A percentile compares a stretch with the other conserved stretches of the same genome.
Conservation (phyloP, 768 basidiomycete species). For the Agaricus blazei region DNA sequence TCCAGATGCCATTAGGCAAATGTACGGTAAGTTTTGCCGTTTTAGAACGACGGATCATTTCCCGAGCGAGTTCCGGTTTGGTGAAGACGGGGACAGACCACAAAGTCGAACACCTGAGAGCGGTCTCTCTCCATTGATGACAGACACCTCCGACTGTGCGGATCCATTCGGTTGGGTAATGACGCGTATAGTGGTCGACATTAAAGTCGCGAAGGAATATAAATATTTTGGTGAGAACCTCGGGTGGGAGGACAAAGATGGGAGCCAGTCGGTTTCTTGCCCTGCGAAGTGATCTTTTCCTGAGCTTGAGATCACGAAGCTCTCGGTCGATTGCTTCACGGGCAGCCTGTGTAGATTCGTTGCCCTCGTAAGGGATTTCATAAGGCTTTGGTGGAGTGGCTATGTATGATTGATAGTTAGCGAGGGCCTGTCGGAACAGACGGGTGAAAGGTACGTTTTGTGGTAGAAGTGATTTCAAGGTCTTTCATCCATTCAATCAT, state of each 20-base stretch:
- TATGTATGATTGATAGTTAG: neutral
- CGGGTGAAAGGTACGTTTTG: conserved; percentile 12
- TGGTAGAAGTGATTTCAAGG: neutral
- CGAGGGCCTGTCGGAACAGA: neutral
- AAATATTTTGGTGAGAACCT: conserved; percentile 36
- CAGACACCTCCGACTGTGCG: conserved; percentile 31
- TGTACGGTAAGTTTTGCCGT: conserved; percentile 28
- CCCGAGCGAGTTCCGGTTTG: conserved; percentile 30
- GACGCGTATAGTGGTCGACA: neutral
- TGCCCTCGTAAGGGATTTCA: conserved; percentile 12
- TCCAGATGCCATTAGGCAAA: conserved; percentile 16
- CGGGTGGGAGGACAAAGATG: conserved; percentile 36
- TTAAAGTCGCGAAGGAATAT: conserved; percentile 16
- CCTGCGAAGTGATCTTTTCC: conserved; percentile 28
- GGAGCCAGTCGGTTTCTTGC: conserved; percentile 32
- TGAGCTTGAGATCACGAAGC: conserved; percentile 24
- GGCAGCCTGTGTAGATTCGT: conserved; percentile 16
- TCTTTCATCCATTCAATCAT: too few species aligned
- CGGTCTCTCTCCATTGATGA: conserved; percentile 39
- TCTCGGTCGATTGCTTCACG: conserved; percentile 32
- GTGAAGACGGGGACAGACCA: conserved; percentile 34
- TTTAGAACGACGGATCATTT: conserved; percentile 42
- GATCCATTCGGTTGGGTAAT: conserved; percentile 25
- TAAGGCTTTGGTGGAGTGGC: neutral
- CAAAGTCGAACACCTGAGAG: conserved; percentile 32